These are phyloP conservation scores for Penicillium cataractarum DNA, from an alignment of 495 filamentous ascomycete genomes.

Conservation along the genomic window DNA sequence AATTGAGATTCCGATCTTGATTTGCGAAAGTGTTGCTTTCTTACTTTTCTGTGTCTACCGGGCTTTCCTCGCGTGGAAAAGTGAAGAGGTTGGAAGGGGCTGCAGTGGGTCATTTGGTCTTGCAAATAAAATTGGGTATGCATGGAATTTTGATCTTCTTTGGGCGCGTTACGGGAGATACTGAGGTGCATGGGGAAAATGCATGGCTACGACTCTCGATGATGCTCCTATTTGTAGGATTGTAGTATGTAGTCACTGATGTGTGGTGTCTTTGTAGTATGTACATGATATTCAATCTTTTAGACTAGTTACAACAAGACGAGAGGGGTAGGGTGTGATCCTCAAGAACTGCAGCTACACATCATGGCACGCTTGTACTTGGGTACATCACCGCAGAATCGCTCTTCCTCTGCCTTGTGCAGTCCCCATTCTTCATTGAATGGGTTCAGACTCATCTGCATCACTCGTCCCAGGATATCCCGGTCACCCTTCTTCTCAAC, in stretches of 20 bases:
- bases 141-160: conserved; percentile 25
- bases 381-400: conserved; percentile 90
- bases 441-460: conserved; percentile 79
- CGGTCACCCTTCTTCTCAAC: conserved; percentile 85
- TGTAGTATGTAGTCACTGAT: background rate
- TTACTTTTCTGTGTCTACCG: conserved; percentile 23
- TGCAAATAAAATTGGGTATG: conserved; percentile 27
- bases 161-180: conserved; percentile 30
- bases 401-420: conserved; percentile 70
- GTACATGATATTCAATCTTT: background rate
- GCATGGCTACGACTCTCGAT: conserved; percentile 21
- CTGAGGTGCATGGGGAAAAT: conserved; percentile 29
- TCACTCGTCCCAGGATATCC: conserved; percentile 70
- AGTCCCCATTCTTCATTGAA: conserved; percentile 81
- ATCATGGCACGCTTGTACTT: conserved; percentile 76
- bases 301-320: background rate
- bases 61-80: conserved; percentile 24
- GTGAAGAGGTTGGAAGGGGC: conserved; percentile 5
- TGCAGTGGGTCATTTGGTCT: conserved; percentile 35
- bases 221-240: background rate
- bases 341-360: conserved; percentile 75
- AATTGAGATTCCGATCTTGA: background rate
- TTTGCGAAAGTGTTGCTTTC: background rate
- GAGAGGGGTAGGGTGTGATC: background rate
- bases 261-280: background rate